Evolutionary conservation across 1,284 basidiomycete species (phyloP).

Genomic region (Ceratobasidium sp.): DNA sequence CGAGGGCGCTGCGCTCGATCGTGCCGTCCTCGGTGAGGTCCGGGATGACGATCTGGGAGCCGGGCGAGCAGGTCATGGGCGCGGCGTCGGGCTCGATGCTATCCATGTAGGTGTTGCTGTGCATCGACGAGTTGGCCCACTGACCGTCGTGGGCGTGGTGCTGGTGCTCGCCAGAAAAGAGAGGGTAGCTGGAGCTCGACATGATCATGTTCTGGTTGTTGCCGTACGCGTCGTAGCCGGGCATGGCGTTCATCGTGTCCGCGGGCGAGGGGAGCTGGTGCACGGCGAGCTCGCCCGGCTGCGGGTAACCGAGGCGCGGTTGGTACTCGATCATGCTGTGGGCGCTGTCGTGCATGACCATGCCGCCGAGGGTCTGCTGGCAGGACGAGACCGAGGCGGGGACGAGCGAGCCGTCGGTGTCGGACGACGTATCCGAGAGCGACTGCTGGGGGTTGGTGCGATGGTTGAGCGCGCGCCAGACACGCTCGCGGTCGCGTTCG

Average conservation of each 20-base stretch:
- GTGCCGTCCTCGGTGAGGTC: constrained; percentile 26
- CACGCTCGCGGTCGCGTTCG: constrained; percentile 44
- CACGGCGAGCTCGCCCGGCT: constrained; percentile 31
- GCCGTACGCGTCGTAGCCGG: constrained; percentile 38
- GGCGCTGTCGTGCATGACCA: constrained; percentile 40
- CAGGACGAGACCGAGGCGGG: constrained; percentile 35
- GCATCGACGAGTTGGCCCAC: constrained; percentile 32
- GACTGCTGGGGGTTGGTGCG: constrained; percentile 42
- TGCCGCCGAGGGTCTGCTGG: constrained; percentile 25
- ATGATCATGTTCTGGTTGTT: constrained; percentile 43
- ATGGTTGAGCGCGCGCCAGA: constrained; percentile 44
- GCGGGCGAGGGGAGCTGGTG: constrained; percentile 44
- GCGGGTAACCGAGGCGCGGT: constrained; percentile 34
- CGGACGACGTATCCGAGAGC: constrained; percentile 42
- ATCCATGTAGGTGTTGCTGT: constrained; percentile 28
- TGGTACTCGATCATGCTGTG: constrained; percentile 40
- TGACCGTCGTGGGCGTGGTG: constrained; percentile 38
- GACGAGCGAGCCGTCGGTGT: constrained; percentile 44
- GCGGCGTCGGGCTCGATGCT: constrained; percentile 13
- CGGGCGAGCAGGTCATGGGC: constrained; percentile 43
- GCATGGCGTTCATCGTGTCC: constrained; percentile 43
- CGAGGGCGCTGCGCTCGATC: constrained; percentile 32
- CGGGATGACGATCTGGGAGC: constrained; percentile 43
- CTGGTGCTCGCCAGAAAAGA: constrained; percentile 32
- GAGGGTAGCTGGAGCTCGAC: constrained; percentile 30